Base-by-base conservation (phyloP, 176 grass and related monocot genomes). In the Aechmea fasciata region DNA sequence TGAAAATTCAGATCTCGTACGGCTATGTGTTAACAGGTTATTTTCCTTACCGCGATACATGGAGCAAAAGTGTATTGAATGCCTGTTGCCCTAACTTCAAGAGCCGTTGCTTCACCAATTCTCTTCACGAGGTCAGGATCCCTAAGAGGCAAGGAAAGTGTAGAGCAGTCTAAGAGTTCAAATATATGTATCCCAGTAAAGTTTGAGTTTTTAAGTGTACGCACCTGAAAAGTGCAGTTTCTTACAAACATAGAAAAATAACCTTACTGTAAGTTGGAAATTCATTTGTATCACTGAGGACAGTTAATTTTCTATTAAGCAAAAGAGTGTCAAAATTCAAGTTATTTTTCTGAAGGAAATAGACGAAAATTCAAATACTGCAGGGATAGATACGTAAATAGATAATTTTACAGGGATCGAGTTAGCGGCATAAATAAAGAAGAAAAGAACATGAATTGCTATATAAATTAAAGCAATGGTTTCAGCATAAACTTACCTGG, bases 31-130 rank as follows among this genome's bases (percentile, higher is more conserved):
- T 23, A 63, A 9, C 49, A 22, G 22, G 49, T 55, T 11, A 12
- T 51, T 62, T 51, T 76, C 71, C 92, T 89, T 96, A 96, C 92
- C 77, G 92, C 92, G 71, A 96, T 74, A 74, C 92, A 96, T 73
- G 92, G 92, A 68, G 92, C 88, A 76, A 96, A 96, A 11, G 65
- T 65, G 81, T 96, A 96, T 76, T 72, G 83, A 53, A 96, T 96
- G 63, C 92, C 88, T 48, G 92, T 92, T 48, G 92, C 88, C 61
- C 86, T 87, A 68, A 83, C 86, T 89, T 96, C 92, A 79, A 96
- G 86, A 69, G 92, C 88, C 74, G 92, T 96, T 81, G 92, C 88
- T 84, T 76, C 86, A 78, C 92, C 92, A 68, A 96, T 96, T 75
- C 69, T 89, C 66, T 75, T 96, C 63, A 83, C 54, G 11, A 96